A percentile compares a stretch with the other conserved stretches of the same genome.
Evolutionary conservation across 148 eudicot genomes (phyloP).

Genomic region (Vaccinium myrtillus): DNA sequence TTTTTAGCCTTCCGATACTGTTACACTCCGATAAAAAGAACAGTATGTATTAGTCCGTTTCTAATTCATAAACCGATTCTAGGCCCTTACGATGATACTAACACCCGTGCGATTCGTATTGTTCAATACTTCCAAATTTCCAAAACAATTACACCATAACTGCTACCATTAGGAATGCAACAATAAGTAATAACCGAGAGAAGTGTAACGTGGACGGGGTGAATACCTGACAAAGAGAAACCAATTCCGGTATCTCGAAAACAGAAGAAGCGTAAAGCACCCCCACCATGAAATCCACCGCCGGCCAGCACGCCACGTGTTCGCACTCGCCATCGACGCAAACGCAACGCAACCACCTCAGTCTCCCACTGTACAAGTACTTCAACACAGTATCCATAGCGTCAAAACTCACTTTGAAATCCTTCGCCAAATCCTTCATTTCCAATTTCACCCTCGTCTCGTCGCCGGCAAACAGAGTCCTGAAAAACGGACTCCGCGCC

Average conservation of each 20-base stretch:
- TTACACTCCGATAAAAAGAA: no score
- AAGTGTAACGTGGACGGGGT: not conserved
- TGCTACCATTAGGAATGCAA: no score
- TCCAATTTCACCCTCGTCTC: conserved; percentile 45
- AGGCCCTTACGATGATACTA: no score
- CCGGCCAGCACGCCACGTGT: conserved; percentile 75
- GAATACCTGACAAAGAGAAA: conserved; percentile 70
- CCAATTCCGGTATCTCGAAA: conserved; percentile 68
- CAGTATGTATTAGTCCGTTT: no score
- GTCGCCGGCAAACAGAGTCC: conserved; percentile 22
- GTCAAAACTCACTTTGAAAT: conserved; percentile 58
- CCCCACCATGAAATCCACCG: conserved; percentile 60
- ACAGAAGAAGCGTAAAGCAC: conserved; percentile 60
- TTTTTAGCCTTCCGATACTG: no score
- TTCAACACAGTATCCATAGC: conserved; percentile 58
- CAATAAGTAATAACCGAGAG: no score
- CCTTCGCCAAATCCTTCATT: conserved; percentile 55
- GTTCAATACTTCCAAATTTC: no score
- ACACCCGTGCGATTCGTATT: no score
- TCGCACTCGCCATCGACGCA: conserved; percentile 75
- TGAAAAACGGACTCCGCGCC: conserved; percentile 56
- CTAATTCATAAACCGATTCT: no score
- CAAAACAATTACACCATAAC: no score
- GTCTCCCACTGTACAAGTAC: conserved; percentile 67
- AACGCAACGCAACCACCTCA: conserved; percentile 38